Conservation (phyloP, 208 protist species). For the Trypanosoma conorhini region DNA sequence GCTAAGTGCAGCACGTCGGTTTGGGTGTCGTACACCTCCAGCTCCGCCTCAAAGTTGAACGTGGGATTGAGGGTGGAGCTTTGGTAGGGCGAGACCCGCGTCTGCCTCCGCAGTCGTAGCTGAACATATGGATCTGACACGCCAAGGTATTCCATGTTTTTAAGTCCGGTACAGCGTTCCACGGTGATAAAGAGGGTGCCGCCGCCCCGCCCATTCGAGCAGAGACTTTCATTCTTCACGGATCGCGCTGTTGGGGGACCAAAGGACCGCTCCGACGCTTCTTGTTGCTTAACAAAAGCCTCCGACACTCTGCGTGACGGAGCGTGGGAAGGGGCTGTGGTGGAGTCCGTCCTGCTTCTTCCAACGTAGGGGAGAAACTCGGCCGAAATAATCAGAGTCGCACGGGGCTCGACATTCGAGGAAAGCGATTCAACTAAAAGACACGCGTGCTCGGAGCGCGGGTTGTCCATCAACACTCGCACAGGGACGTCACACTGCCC, state of each 20-base stretch:
- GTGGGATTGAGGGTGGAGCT: constrained; percentile 56
- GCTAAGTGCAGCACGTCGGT: constrained; percentile 45
- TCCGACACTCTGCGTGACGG: constrained; percentile 40
- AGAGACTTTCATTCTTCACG: constrained; percentile 8
- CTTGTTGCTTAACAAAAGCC: constrained; percentile 34
- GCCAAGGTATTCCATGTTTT: constrained; percentile 56
- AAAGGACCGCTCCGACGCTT: constrained; percentile 1
- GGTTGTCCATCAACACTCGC: constrained; percentile 40
- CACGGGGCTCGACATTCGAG: constrained; percentile 35
- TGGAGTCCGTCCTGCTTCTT: constrained; percentile 18
- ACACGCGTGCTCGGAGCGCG: constrained; percentile 40
- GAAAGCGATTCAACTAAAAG: constrained; percentile 38
- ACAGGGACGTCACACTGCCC: constrained; percentile 51
- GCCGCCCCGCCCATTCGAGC: constrained; percentile 16
- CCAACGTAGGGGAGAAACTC: constrained; percentile 46
- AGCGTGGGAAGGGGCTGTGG: constrained; percentile 20
- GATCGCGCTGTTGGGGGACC: constrained; percentile 34
- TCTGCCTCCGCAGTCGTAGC: constrained; percentile 44
- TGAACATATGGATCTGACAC: constrained; percentile 77
- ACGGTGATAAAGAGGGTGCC: constrained; percentile 60
- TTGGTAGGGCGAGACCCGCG: constrained; percentile 41
- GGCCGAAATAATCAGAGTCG: constrained; percentile 39
- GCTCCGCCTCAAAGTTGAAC: constrained; percentile 66
- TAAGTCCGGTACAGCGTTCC: constrained; percentile 44
- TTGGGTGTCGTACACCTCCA: constrained; percentile 43